Evolutionary conservation across 176 grass and related monocot genomes (phyloP).

Genomic region (Oryza rufipogon): DNA sequence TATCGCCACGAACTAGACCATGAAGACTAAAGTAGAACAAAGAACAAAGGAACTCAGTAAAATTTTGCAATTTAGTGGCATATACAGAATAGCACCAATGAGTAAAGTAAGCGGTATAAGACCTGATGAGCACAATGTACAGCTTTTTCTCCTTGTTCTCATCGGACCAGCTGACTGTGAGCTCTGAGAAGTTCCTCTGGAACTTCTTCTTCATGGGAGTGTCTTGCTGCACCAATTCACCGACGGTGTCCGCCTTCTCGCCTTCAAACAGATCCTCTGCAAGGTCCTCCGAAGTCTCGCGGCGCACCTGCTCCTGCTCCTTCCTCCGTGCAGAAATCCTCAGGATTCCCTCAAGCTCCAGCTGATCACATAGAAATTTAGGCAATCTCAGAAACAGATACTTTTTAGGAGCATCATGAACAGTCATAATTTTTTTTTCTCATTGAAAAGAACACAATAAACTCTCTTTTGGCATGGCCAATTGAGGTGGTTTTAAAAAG

Average conservation of each 20-base stretch:
- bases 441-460: neutral
- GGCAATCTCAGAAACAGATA: neutral
- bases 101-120: neutral
- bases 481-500: neutral
- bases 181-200: slow-evolving; percentile 81
- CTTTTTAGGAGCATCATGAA: neutral
- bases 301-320: slow-evolving; percentile 78
- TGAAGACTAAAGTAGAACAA: slow-evolving; percentile 61
- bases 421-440: no score
- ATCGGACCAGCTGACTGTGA: slow-evolving; percentile 64
- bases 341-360: slow-evolving; percentile 77
- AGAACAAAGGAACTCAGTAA: neutral
- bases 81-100: neutral
- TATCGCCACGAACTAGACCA: slow-evolving; percentile 90
- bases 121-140: slow-evolving; percentile 96
- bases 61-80: neutral
- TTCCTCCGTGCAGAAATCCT: slow-evolving; percentile 67
- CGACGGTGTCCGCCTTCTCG: slow-evolving; percentile 74
- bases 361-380: slow-evolving; percentile 37
- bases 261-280: slow-evolving; percentile 84
- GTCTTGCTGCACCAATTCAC: slow-evolving; percentile 53
- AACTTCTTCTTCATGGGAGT: slow-evolving; percentile 61
- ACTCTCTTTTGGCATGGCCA: slow-evolving; percentile 3
- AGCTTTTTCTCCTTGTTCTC: slow-evolving; percentile 90
- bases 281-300: slow-evolving; percentile 81